Evolutionary conservation across 129 eudicot genomes (phyloP), one percentile per base, ranked within the genome.

Genomic region (Flaveria trinervia): DNA sequence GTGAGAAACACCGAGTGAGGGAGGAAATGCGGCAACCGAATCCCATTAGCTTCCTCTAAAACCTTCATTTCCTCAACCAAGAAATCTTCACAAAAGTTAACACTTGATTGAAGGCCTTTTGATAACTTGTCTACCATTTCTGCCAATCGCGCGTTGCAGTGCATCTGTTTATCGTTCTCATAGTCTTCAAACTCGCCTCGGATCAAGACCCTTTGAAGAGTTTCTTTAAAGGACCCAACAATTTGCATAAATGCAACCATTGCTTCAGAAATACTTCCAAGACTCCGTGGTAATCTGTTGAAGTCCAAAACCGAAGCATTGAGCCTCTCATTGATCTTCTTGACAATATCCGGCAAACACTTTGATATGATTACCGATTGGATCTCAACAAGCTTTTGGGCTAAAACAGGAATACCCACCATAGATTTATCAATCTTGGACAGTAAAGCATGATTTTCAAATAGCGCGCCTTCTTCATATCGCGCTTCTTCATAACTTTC

Each of bases 11-110:
- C 85, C 2, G 80, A 69, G 70, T 80, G 73, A 9, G 81, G 48
- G 12, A 52, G 60, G 9, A 75, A 81, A 78, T 72, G 22, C 7
- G 83, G 83, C 22, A 81, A 70, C 56, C 75, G 77, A 15, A 85
- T 77, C 8, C 85, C 83, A 25, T 81, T 81, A 11, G 81, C 74
- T 51, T 85, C 88, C 54, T 81, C 81, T 9, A 85, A 49, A 30
- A 77, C 68, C 65, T 65, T 9, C 33, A 85, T 69, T 46, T 85
- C 88, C 22, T 85, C 88, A 14, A 81, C 77, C 0, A 85, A 54
- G 66, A 83, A 83, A 43, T 56, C 17, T 20, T 73, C 45, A 48
- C 57, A 17, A 70, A 70, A 30, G 44, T 57, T 59, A 9, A 22
- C 57, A 72, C 48, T 71, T 2, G 52, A n/a, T 20, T 39, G 66